Percentiles rank a stretch among this genome's conserved stretches.
Conservation (phyloP, 495 filamentous ascomycete species). For the Aspergillus taichungensis region DNA sequence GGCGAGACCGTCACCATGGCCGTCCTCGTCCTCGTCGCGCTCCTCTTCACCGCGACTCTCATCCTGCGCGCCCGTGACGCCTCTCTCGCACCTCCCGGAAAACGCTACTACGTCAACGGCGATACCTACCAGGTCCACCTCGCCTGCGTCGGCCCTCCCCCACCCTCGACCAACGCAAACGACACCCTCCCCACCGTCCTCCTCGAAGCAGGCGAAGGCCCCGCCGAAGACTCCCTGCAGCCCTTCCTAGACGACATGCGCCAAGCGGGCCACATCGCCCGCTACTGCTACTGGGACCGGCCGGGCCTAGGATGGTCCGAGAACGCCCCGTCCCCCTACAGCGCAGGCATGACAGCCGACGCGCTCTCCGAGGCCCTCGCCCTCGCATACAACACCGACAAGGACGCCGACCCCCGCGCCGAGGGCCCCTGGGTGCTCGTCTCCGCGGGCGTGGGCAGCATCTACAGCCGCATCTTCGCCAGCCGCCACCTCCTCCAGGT, state of each 20-base stretch:
- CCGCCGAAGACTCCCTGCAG: constrained; percentile 65
- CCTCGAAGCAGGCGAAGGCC: constrained; percentile 69
- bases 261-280: constrained; percentile 62
- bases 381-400: constrained; percentile 20
- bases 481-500: constrained; percentile 65
- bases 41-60: constrained; percentile 71
- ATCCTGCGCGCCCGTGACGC: constrained; percentile 70
- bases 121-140: constrained; percentile 80
- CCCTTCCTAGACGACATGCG: constrained; percentile 57
- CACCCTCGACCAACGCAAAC: constrained; percentile 36
- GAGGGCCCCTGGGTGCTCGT: constrained; percentile 72
- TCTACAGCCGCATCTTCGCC: constrained; percentile 86
- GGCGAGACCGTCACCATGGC: constrained; percentile 60
- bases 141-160: constrained; percentile 61
- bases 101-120: constrained; percentile 68
- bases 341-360: constrained; percentile 81
- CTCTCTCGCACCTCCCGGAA: constrained; percentile 58
- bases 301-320: constrained; percentile 88
- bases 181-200: constrained; percentile 55
- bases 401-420: constrained; percentile 47
- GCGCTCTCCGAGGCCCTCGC: constrained; percentile 77
- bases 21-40: constrained; percentile 51
- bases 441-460: constrained; percentile 67
- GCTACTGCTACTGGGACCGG: constrained; percentile 94
- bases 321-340: constrained; percentile 86